Evolutionary conservation across 148 eudicot species (phyloP).

Genomic region (Heliamphora exappendiculata): DNA sequence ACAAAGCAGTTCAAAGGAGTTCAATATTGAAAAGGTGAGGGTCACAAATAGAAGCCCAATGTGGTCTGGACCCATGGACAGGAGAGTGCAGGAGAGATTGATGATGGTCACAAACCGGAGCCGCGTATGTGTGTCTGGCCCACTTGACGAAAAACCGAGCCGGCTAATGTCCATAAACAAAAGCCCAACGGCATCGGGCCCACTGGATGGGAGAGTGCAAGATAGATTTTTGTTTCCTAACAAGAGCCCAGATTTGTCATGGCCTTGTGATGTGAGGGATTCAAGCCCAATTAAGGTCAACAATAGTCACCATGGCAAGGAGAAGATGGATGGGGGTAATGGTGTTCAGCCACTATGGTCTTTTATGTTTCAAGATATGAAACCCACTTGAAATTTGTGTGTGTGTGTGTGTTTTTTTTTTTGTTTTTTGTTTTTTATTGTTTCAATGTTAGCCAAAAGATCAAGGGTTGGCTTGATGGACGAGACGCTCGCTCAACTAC

Average conservation of each 20-base stretch:
- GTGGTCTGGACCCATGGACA: conserved; percentile 38
- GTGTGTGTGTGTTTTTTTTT: too few species aligned
- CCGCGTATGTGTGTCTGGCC: conserved; percentile 25
- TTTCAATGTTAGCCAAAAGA: too few species aligned
- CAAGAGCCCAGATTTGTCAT: conserved; percentile 12
- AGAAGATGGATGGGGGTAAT: conserved; percentile 10
- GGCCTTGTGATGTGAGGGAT: conserved; percentile 13
- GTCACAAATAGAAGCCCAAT: conserved; percentile 10
- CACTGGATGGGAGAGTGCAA: neutral
- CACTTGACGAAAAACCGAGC: conserved; percentile 25
- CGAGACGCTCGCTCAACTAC: too few species aligned
- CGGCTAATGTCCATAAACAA: conserved; percentile 9
- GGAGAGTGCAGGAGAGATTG: conserved; percentile 14
- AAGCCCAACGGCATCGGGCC: conserved; percentile 13
- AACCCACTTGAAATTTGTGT: conserved; percentile 27
- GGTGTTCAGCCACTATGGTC: conserved; percentile 32
- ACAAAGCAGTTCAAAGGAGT: conserved; percentile 4
- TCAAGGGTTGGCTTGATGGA: too few species aligned
- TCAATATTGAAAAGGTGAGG: conserved; percentile 9
- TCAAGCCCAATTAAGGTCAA: conserved; percentile 19
- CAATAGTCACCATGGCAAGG: conserved; percentile 6
- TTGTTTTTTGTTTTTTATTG: too few species aligned
- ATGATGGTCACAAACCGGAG: conserved; percentile 24
- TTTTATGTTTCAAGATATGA: conserved; percentile 40
- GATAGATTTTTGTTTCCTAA: neutral